Evolutionary conservation across 495 filamentous ascomycete species (phyloP), one percentile per base, ranked within the genome.

Genomic region (Trichoderma orchidacearum): DNA sequence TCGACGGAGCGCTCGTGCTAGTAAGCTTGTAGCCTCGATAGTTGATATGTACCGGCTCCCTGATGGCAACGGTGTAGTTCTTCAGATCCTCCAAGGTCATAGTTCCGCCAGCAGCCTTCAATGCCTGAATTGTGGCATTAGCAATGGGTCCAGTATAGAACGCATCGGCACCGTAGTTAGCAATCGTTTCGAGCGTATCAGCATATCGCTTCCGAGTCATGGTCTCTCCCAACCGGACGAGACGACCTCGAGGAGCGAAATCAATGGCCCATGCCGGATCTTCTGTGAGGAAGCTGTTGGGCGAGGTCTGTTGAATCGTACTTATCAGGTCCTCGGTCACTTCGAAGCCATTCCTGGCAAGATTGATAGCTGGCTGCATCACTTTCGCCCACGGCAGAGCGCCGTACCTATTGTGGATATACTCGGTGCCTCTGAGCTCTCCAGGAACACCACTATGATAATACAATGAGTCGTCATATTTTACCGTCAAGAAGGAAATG

Each of bases 21-120:
- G 78, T 80, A 11, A 94, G 66, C 56, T 78, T 84, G 59, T 80
- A 85, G 17, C 79, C 82, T 1, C 83, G 75, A 61, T 94, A 94
- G 2, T 77, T 69, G 36, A 90, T 85, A 56, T 76, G 66, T 0
- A 79, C 70, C 3, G 80, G 72, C 29, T 81, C 71, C 23, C 87
- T 68, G 28, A 85, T 76, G 0, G 74, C 77, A 1, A 89, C 74
- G 0, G 74, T 74, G 63, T 91, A 93, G 52, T 83, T 85, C 56
- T 71, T 70, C 27, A 93, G 65, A 61, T 93, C 88, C 0, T 81
- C 78, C 12, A 93, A 58, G 0, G 85, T 89, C 88, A 93, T 92
- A 3, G 79, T 89, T 0, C 88, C 88, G 53, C 86, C 84, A 0
- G 68, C 63, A 3, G 63, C 70, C 59, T 80, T 74, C 18, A 90